Percentiles rank a stretch among this genome's conserved stretches.
Conservation (phyloP, 2,329 filamentous ascomycete genomes). For the Magnaporthiopsis incrustans region DNA sequence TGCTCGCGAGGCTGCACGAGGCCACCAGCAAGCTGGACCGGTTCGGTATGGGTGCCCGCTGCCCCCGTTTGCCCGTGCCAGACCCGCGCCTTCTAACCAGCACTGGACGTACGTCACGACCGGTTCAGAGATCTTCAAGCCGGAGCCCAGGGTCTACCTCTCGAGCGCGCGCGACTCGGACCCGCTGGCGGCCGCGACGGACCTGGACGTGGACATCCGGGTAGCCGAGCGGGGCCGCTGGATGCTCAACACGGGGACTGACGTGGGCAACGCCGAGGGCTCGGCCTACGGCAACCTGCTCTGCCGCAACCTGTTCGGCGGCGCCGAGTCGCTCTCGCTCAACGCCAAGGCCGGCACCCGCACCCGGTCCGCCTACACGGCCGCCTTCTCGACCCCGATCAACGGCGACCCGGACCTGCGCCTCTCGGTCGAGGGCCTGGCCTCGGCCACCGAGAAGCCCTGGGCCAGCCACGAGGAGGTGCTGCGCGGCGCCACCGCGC, state of each 20-base stretch:
- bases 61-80: background rate
- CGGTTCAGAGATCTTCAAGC: conserved; percentile 71
- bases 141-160: conserved; percentile 73
- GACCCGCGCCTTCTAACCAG: background rate
- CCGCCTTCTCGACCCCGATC: conserved; percentile 74
- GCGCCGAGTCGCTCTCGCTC: conserved; percentile 79
- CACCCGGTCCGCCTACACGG: conserved; percentile 85
- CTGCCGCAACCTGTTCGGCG: conserved; percentile 88
- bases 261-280: conserved; percentile 87
- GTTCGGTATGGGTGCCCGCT: conserved; percentile 53
- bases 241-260: conserved; percentile 87
- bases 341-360: conserved; percentile 85
- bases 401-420: conserved; percentile 76
- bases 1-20: conserved; percentile 62
- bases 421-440: conserved; percentile 70
- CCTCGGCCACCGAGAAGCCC: conserved; percentile 77
- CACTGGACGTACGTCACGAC: background rate
- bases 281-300: conserved; percentile 84
- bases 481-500: conserved; percentile 67
- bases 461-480: conserved; percentile 95
- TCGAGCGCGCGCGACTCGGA: conserved; percentile 65
- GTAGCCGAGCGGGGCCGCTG: conserved; percentile 75
- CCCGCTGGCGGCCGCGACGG: conserved; percentile 62
- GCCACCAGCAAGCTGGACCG: conserved; percentile 67
- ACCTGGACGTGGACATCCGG: conserved; percentile 72